Base-by-base conservation (phyloP, 805 yeast species). In the Metschnikowia borealis region DNA sequence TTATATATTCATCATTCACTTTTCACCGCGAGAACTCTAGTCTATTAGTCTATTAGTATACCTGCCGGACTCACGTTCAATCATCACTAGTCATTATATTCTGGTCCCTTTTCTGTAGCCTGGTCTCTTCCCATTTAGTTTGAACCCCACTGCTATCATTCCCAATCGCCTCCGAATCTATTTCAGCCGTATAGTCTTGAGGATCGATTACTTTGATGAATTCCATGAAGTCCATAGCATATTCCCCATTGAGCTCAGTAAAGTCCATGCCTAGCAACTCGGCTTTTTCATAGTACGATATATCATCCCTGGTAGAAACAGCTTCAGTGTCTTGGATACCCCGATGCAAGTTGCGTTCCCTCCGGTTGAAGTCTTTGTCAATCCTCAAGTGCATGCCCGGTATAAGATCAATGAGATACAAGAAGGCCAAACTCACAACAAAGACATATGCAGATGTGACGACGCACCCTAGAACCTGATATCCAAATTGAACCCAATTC, bases 371-470 rank as follows among this genome's bases (percentile, higher is more conserved):
- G 26, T 61, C 58, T 51, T 70, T 70, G 57, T 73, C 78, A 0
- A 73, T 70, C 44, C 78, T 57, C 44, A 73, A 62, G 54, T 73
- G 75, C 43, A 70, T 60, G 0, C 75, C 75, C 1, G 78, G 78
- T 31, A 73, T 59, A 13, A 61, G 49, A 53, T 73, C 76, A 51
- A 73, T 67, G 15, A 70, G 33, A 48, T 68, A 68, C 38, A 73
- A 58, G 36, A 73, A 61, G 6, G 64, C 52, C 29, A 69, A 54
- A 31, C 66, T 62, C 58, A 71, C 31, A 1, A 67, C 55, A 49
- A 71, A 70, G 3, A 68, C 72, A 53, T 73, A 73, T 0, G 56
- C 59, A 1, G 69, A 57, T 0, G 70, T 65, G 14, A 73, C 68
- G 3, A 66, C 68, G 13, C 64, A 54, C 6, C 77, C 77, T 32